A percentile compares a stretch with the other conserved stretches of the same genome.
phyloP scores from a whole-genome alignment of 192 early-diverging fungal genomes.

The Rhizoclosmatium globosum region DNA sequence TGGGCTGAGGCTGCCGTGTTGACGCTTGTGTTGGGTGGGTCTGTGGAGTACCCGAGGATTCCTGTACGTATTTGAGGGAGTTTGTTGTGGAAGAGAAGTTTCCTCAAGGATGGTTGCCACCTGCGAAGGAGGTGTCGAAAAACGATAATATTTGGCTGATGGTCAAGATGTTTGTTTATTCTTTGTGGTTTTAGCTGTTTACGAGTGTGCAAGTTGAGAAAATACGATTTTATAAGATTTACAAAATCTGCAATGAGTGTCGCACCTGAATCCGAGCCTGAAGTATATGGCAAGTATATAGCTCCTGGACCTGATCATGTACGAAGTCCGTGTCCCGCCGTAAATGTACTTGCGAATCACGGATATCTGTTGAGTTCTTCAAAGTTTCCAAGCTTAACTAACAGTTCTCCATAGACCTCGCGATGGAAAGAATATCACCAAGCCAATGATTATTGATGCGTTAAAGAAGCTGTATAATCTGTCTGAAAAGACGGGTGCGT shows the following conservation, averaged over 20 bases:
- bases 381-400: background rate
- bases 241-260: too few relatives aligned
- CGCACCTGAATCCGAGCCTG: too few relatives aligned
- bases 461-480: constrained; percentile 1
- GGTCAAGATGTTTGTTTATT: background rate
- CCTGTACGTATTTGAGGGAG: background rate
- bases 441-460: background rate
- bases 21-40: background rate
- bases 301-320: constrained; percentile 13
- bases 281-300: too few relatives aligned
- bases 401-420: constrained; percentile 18
- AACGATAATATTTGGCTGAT: background rate
- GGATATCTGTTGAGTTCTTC: constrained; percentile 18
- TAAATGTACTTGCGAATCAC: constrained; percentile 47
- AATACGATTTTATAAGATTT: too few relatives aligned
- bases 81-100: background rate
- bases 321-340: constrained; percentile 29
- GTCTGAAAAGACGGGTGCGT: background rate
- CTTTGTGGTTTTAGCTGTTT: constrained; percentile 4
- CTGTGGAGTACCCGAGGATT: background rate
- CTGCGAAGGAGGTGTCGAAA: background rate
- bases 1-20: background rate
- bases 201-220: background rate
- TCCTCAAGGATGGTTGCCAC: background rate
- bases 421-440: constrained; percentile 25